Conservation (phyloP, 176 grass and related monocot genomes). For the Triticum turgidum region DNA sequence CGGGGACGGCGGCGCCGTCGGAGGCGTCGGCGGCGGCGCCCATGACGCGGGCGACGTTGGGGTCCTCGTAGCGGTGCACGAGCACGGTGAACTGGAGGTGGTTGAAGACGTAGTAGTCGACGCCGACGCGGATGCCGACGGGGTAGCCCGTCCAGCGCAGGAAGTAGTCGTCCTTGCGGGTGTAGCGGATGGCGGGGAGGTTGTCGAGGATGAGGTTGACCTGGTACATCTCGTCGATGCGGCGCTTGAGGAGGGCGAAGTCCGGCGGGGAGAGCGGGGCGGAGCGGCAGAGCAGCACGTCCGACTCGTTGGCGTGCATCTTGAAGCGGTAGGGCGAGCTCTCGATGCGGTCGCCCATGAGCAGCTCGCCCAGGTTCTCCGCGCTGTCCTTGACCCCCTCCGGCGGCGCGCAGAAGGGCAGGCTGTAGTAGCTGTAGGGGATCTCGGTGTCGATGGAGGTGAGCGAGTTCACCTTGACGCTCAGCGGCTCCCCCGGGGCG, state of each 20-base stretch:
- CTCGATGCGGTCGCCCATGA: constrained; percentile 89
- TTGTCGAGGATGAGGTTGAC: constrained; percentile 84
- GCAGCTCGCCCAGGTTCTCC: constrained; percentile 82
- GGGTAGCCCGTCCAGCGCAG: constrained; percentile 76
- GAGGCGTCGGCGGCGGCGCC: constrained; percentile 48
- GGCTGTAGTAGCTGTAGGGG: constrained; percentile 78
- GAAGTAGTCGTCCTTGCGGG: constrained; percentile 62
- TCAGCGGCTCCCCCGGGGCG: constrained; percentile 30
- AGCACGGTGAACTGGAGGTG: constrained; percentile 79
- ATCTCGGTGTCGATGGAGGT: constrained; percentile 87
- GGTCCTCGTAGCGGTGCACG: constrained; percentile 72
- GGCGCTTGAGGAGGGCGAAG: constrained; percentile 58
- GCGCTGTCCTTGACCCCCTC: constrained; percentile 77
- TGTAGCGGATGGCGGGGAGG: constrained; percentile 80
- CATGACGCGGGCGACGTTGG: constrained; percentile 59
- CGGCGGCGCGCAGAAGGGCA: constrained; percentile 58
- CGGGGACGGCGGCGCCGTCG: constrained; percentile 34
- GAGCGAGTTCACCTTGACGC: constrained; percentile 81
- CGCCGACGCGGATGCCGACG: constrained; percentile 53
- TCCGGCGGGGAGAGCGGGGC: constrained; percentile 26
- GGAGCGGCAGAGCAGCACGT: constrained; percentile 63
- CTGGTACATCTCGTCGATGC: constrained; percentile 88
- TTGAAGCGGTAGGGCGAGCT: constrained; percentile 72
- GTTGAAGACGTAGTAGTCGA: constrained; percentile 77
- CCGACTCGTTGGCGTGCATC: constrained; percentile 67